These are phyloP conservation scores for Leishmania tarentolae DNA, from an alignment of 208 protist genomes.

Conservation along the genomic window DNA sequence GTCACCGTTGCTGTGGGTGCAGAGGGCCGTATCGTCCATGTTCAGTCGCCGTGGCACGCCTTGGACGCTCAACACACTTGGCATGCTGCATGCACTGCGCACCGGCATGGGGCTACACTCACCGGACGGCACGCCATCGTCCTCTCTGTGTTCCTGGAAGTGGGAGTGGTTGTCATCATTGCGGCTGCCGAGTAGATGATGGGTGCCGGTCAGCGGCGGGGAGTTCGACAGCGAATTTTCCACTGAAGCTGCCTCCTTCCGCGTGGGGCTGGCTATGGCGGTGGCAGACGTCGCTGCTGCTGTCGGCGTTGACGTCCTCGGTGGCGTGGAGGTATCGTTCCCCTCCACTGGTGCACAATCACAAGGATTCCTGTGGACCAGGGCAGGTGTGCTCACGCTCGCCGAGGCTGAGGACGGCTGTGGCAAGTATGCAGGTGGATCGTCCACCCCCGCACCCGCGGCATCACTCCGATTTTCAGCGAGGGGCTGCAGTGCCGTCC, in stretches of 20 bases:
- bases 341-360: not conserved
- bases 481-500: conserved; percentile 12
- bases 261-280: not conserved
- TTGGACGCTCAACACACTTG: conserved; percentile 7
- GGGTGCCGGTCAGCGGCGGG: not conserved
- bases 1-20: not conserved
- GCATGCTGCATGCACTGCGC: conserved; percentile 14
- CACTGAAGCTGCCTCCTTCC: not conserved
- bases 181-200: not conserved
- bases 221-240: not conserved
- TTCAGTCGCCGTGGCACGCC: conserved; percentile 13
- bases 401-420: conserved; percentile 13
- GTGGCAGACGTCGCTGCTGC: conserved; percentile 4
- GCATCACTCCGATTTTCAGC: not conserved
- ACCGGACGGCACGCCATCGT: not conserved
- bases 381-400: not conserved
- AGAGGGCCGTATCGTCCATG: conserved; percentile 13
- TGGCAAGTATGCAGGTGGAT: conserved; percentile 2
- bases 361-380: not conserved
- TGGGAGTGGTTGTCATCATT: not conserved
- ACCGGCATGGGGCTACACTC: conserved; percentile 3
- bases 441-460: not conserved
- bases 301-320: not conserved
- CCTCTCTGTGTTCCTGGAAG: not conserved
- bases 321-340: not conserved